Evolutionary conservation across 306 rosid species (phyloP).

Genomic region (Trichosanthes truncata): DNA sequence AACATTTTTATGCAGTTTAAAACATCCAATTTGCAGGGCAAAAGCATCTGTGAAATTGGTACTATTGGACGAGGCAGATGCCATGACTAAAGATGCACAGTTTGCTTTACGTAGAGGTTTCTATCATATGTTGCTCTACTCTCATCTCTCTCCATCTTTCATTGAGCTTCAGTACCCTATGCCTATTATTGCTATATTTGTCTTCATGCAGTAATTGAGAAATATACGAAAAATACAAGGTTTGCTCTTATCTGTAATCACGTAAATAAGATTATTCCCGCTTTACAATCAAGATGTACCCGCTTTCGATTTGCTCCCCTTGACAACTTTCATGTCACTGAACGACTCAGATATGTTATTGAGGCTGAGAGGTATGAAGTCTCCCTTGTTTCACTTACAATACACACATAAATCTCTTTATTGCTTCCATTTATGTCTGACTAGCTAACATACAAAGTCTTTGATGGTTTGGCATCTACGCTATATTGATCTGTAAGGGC

Average conservation of each 20-base stretch:
- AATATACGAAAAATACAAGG: slow-evolving; percentile 78
- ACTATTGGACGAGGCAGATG: slow-evolving; percentile 91
- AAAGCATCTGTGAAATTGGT: slow-evolving; percentile 76
- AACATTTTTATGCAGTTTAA: neutral
- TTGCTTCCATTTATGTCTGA: neutral
- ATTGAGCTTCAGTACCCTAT: neutral
- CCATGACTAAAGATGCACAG: slow-evolving; percentile 98
- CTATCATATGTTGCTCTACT: neutral
- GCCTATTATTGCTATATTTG: neutral
- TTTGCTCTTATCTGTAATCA: slow-evolving; percentile 88
- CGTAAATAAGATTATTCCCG: slow-evolving; percentile 95
- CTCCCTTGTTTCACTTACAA: neutral
- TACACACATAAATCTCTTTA: neutral
- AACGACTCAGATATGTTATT: slow-evolving; percentile 72
- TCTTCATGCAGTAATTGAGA: slow-evolving; percentile 71
- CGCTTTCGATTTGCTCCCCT: slow-evolving; percentile 98
- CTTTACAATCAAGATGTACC: slow-evolving; percentile 92
- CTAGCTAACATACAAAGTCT: neutral
- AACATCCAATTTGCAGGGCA: slow-evolving; percentile 31
- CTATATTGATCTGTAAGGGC: neutral
- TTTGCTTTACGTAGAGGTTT: slow-evolving; percentile 92
- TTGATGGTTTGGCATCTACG: neutral
- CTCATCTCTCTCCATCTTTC: neutral
- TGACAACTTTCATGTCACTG: slow-evolving; percentile 69
- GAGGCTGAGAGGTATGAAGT: slow-evolving; percentile 60